Conservation (phyloP, 75 land plant genomes). For the Gnetum montanum region DNA sequence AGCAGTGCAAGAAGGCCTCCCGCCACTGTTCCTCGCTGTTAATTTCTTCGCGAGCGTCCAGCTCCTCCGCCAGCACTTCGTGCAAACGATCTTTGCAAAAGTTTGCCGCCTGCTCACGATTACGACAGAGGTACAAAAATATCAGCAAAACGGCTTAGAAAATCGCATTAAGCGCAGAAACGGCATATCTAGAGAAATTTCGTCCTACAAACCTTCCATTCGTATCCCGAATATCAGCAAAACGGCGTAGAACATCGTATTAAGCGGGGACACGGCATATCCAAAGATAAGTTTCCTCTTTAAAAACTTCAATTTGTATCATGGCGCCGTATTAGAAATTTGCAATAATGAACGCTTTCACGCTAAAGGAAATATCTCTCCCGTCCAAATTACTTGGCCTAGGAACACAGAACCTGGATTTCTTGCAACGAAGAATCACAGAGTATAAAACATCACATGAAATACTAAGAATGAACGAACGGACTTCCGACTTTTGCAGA, state of each 20-base stretch:
- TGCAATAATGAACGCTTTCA: too few species aligned
- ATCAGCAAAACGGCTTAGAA: not conserved
- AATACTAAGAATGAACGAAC: too few species aligned
- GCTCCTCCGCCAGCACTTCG: slow-evolving; percentile 61
- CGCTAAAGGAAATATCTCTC: too few species aligned
- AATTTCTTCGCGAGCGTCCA: slow-evolving; percentile 2
- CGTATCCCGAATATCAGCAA: not conserved
- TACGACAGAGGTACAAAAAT: not conserved
- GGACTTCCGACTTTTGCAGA: too few species aligned
- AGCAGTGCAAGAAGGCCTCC: slow-evolving; percentile 25
- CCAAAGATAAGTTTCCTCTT: too few species aligned
- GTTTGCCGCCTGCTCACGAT: slow-evolving; percentile 77
- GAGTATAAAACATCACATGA: too few species aligned
- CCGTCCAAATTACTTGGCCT: too few species aligned
- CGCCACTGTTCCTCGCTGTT: slow-evolving; percentile 19
- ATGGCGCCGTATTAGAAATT: too few species aligned
- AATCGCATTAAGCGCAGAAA: not conserved
- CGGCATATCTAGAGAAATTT: not conserved
- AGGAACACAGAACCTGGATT: too few species aligned
- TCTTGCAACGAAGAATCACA: too few species aligned
- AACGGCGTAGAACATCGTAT: not conserved
- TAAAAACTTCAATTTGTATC: too few species aligned
- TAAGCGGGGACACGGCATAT: not conserved
- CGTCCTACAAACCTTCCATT: too few species aligned
- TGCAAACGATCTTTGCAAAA: slow-evolving; percentile 72